These are phyloP conservation scores for Huiozyma naganishii DNA, from an alignment of 805 yeast species.

Conservation along the genomic window DNA sequence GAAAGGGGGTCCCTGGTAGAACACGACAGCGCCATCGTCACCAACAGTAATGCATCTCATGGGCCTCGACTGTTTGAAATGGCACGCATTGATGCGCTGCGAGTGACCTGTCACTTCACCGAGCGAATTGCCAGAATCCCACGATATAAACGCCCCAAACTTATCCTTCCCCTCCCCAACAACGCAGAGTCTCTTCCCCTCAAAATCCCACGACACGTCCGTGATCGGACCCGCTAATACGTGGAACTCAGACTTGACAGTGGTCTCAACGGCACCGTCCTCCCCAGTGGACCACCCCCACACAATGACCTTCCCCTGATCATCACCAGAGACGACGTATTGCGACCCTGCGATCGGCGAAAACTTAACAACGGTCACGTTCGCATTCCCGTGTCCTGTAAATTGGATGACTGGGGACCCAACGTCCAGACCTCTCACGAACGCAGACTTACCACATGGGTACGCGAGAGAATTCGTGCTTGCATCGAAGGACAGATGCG, in stretches of 20 bases:
- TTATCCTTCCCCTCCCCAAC: conserved; percentile 91
- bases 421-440: conserved; percentile 46
- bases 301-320: conserved; percentile 75
- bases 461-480: conserved; percentile 65
- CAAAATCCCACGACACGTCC: conserved; percentile 88
- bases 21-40: conserved; percentile 78
- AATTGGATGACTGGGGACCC: conserved; percentile 39
- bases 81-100: conserved; percentile 70
- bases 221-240: conserved; percentile 72
- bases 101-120: conserved; percentile 95
- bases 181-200: conserved; percentile 73
- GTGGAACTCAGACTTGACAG: conserved; percentile 69
- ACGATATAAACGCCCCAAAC: conserved; percentile 85
- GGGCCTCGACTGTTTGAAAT: conserved; percentile 78
- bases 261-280: conserved; percentile 23
- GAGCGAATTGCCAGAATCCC: conserved; percentile 92
- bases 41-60: conserved; percentile 88
- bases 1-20: conserved; percentile 89
- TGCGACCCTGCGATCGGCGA: conserved; percentile 67
- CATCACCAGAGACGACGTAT: conserved; percentile 88
- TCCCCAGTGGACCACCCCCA: conserved; percentile 51
- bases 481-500: conserved; percentile 66
- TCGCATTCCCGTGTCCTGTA: conserved; percentile 49
- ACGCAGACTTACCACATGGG: conserved; percentile 69
- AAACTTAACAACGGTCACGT: conserved; percentile 76